These are phyloP conservation scores for Trypanosoma brucei DNA, from an alignment of 208 protist species.

Conservation along the genomic window DNA sequence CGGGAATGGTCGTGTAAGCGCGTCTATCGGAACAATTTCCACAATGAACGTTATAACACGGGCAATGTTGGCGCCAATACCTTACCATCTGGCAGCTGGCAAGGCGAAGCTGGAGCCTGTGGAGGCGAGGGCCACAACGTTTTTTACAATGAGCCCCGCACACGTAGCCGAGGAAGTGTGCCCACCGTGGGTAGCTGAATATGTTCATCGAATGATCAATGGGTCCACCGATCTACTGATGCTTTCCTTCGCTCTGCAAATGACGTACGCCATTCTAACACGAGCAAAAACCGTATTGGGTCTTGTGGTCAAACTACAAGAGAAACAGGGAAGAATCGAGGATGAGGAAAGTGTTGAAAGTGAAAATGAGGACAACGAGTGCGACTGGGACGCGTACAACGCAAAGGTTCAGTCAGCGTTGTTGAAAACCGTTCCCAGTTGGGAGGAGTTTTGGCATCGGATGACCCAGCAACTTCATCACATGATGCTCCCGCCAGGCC, in stretches of 20 bases:
- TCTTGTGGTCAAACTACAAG: constrained; percentile 46
- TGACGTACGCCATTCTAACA: constrained; percentile 75
- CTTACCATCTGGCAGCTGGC: constrained; percentile 63
- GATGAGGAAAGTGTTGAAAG: not conserved
- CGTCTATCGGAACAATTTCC: constrained; percentile 61
- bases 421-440: constrained; percentile 54
- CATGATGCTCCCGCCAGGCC: constrained; percentile 21
- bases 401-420: constrained; percentile 62
- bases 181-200: constrained; percentile 75
- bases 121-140: constrained; percentile 52
- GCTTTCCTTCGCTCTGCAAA: constrained; percentile 74
- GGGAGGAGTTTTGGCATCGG: constrained; percentile 90
- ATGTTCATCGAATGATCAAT: constrained; percentile 81
- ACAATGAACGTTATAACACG: constrained; percentile 84
- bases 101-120: constrained; percentile 54
- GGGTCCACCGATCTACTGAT: constrained; percentile 67
- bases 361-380: constrained; percentile 11
- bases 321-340: constrained; percentile 7
- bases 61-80: constrained; percentile 68
- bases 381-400: constrained; percentile 67
- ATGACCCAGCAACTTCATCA: constrained; percentile 87
- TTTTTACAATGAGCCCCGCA: constrained; percentile 73
- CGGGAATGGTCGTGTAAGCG: constrained; percentile 33
- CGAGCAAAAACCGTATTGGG: constrained; percentile 58
- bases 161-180: constrained; percentile 81